Conservation (phyloP, 495 filamentous ascomycete species). For the Barbatosphaeria neglecta region DNA sequence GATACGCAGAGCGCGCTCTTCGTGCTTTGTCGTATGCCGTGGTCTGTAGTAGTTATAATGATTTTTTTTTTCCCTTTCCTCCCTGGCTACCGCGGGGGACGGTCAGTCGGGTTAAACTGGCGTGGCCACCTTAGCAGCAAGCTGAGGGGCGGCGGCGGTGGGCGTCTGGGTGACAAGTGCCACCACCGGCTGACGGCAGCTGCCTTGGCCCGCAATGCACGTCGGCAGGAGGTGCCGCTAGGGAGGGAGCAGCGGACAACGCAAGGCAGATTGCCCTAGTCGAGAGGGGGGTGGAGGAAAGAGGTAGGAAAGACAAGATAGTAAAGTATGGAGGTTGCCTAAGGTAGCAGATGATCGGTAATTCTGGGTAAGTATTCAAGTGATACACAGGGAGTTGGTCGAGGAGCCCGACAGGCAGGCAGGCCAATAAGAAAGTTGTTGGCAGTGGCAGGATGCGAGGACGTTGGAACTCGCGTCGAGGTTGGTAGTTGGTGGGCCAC, state of each 20-base stretch:
- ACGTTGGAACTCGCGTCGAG: neutral
- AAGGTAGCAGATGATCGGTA: too few relatives aligned
- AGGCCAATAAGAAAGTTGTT: neutral
- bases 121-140: neutral
- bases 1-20: neutral
- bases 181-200: neutral
- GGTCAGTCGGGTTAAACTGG: neutral
- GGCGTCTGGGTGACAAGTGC: too few relatives aligned
- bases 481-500: neutral
- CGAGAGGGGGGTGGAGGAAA: too few relatives aligned
- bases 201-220: neutral
- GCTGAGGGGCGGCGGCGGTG: neutral
- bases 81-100: too few relatives aligned
- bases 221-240: neutral
- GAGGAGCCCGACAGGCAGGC: neutral
- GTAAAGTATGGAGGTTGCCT: too few relatives aligned
- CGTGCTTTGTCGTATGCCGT: neutral
- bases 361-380: too few relatives aligned
- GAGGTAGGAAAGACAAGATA: neutral
- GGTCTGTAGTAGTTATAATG: neutral
- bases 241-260: neutral
- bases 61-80: neutral
- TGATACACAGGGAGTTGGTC: too few relatives aligned
- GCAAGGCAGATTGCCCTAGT: too few relatives aligned
- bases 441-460: neutral